A percentile compares a stretch with the other conserved stretches of the same genome.
These are phyloP conservation scores for Geotrichum ghanense DNA, from an alignment of 805 yeast species.

Conservation along the genomic window DNA sequence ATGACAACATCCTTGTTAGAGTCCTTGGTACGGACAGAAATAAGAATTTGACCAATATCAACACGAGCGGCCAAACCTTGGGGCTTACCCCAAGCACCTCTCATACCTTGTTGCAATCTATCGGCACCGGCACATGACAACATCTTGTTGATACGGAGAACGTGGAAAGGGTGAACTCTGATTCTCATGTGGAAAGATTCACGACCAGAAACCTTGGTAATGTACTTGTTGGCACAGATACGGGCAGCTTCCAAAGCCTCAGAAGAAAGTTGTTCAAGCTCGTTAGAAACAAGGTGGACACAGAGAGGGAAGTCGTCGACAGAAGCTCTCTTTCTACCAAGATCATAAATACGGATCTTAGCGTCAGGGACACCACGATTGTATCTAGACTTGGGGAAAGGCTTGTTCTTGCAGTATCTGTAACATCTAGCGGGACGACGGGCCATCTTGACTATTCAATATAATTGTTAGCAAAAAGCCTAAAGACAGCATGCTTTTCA, in stretches of 20 bases:
- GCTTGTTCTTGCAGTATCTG: slow-evolving; percentile 99
- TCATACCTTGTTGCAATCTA: slow-evolving; percentile 99
- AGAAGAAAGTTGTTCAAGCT: slow-evolving; percentile 96
- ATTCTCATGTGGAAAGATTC: slow-evolving; percentile 99
- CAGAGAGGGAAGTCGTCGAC: slow-evolving; percentile 99
- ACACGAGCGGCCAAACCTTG: slow-evolving; percentile 99
- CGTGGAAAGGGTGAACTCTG: slow-evolving; percentile 99
- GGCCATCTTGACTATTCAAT: slow-evolving; percentile 53
- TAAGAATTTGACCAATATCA: slow-evolving; percentile 94
- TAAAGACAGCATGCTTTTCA: too few relatives aligned
- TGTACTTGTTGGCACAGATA: slow-evolving; percentile 99
- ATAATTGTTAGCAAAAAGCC: too few relatives aligned
- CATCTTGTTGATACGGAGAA: slow-evolving; percentile 99
- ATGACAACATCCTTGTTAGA: slow-evolving; percentile 92
- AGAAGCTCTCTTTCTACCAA: slow-evolving; percentile 99
- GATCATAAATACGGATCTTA: slow-evolving; percentile 97
- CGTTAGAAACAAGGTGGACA: slow-evolving; percentile 98
- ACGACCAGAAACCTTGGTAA: slow-evolving; percentile 96
- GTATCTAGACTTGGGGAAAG: slow-evolving; percentile 99
- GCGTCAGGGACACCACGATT: slow-evolving; percentile 99
- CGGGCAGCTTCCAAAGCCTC: slow-evolving; percentile 99
- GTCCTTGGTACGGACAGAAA: slow-evolving; percentile 98
- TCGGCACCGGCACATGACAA: slow-evolving; percentile 99
- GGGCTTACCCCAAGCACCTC: slow-evolving; percentile 99
- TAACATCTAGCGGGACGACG: slow-evolving; percentile 99